Base-by-base conservation (phyloP, 371 early-diverging fungal species). In the Apophysomyces trapeziformis region DNA sequence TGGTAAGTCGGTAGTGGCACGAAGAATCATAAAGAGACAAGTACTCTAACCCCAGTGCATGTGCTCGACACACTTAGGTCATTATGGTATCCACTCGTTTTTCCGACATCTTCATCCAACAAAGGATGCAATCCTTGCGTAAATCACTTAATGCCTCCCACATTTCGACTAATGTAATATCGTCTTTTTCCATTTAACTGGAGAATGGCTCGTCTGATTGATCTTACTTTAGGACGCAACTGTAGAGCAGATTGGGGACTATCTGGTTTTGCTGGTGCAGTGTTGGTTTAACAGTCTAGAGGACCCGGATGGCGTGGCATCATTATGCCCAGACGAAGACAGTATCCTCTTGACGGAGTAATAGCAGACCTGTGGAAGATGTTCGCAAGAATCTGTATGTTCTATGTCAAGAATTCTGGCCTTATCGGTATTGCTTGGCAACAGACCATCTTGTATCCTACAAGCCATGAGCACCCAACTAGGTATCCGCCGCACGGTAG, bases 111-210 rank as follows among this genome's bases (percentile, higher is more conserved):
- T n/a, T 21, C 9, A 50, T 50, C 54, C 54, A 50, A 11, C n/a
- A 21, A 21, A 4, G 21, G 16, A 50, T 50, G 54, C 54, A 21
- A 21, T 50, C 21, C 7, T 21, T 50, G 18, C 54, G 54, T 21
- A 26, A 50, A 21, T 50, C 54, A 21, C 54, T 50, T 50, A 50
- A 50, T 21, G 54, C 54, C 4, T 50, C 54, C 4, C 54, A 50
- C 9, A n/a, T 50, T 21, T 18, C 54, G 7, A 18, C 47, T 18
- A 50, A 35, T 50, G 54, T 50, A 50, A 50, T 26, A 26, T 26
- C 32, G 2, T 2, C 2, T 26, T 2, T 26, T 2, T 2, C 1
- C 0, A 26, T 26, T 26, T 26, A 26, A 26, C 32, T 2, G 32
- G 32, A 2, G 32, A 2, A 26, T 26, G 32, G 2, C 32, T 26